phyloP scores from a whole-genome alignment of 768 basidiomycete genomes.

The Suillus tomentosus region DNA sequence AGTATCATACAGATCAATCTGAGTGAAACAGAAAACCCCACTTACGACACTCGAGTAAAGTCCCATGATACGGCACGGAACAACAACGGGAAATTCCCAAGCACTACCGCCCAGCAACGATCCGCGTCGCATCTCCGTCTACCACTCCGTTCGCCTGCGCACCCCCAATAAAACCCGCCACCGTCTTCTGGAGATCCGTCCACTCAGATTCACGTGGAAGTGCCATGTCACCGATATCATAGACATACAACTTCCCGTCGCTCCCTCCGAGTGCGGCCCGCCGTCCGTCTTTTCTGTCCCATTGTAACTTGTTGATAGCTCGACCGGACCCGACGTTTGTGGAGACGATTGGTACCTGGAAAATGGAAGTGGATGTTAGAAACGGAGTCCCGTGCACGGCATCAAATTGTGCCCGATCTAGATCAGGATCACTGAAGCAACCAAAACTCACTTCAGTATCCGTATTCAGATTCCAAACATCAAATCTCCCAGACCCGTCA shows the following conservation, averaged over 20 bases:
- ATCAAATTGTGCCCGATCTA: neutral
- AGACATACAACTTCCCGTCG: slow-evolving; percentile 91
- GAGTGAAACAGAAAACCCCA: neutral
- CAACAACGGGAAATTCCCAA: neutral
- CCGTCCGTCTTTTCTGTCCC: slow-evolving; percentile 92
- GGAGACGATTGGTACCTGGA: slow-evolving; percentile 88
- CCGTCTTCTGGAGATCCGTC: slow-evolving; percentile 87
- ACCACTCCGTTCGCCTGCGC: slow-evolving; percentile 40
- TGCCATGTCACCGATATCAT: slow-evolving; percentile 92
- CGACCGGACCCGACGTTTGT: slow-evolving; percentile 76
- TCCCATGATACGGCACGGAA: neutral
- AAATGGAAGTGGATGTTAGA: neutral
- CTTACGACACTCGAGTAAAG: slow-evolving; percentile 3
- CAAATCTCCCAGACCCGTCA: slow-evolving; percentile 94
- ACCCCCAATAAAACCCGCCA: slow-evolving; percentile 67
- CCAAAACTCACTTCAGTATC: slow-evolving; percentile 82
- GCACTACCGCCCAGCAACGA: slow-evolving; percentile 36
- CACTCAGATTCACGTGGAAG: slow-evolving; percentile 90
- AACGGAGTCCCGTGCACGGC: neutral
- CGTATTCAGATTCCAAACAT: slow-evolving; percentile 96
- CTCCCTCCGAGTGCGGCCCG: slow-evolving; percentile 89
- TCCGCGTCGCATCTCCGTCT: slow-evolving; percentile 32
- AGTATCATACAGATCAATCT: neutral
- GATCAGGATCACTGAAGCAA: neutral
- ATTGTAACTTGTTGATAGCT: slow-evolving; percentile 93